Evolutionary conservation across 1,284 basidiomycete genomes (phyloP).

Genomic region (Trametes polyzona): DNA sequence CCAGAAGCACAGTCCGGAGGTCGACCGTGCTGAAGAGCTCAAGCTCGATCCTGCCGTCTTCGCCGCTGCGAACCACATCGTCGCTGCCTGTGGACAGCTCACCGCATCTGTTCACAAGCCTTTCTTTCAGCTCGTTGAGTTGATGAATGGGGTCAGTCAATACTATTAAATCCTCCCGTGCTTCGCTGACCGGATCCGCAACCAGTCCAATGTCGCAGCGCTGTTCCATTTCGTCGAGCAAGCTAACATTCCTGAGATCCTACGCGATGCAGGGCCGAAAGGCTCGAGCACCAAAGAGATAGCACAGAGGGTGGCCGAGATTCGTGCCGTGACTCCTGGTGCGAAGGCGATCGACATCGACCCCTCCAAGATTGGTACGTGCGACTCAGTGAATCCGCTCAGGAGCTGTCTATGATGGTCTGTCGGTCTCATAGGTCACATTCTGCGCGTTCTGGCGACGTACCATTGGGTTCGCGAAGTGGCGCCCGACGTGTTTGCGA

Average conservation of each 20-base stretch:
- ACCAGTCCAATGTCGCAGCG: slow-evolving; percentile 69
- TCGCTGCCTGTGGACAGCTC: slow-evolving; percentile 70
- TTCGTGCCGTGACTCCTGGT: neutral
- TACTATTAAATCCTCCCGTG: too few species aligned
- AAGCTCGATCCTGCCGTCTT: slow-evolving; percentile 58
- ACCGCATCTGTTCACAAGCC: slow-evolving; percentile 63
- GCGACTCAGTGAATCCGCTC: neutral
- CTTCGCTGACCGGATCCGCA: neutral
- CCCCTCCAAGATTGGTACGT: slow-evolving; percentile 4
- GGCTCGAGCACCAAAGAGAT: slow-evolving; percentile 64
- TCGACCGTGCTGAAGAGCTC: slow-evolving; percentile 47
- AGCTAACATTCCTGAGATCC: slow-evolving; percentile 66
- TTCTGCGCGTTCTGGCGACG: slow-evolving; percentile 69
- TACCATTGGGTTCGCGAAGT: slow-evolving; percentile 37
- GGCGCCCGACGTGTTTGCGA: neutral
- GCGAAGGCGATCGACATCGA: neutral
- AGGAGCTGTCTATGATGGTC: neutral
- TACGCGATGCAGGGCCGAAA: slow-evolving; percentile 58
- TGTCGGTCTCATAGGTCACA: slow-evolving; percentile 48
- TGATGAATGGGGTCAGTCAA: slow-evolving; percentile 59
- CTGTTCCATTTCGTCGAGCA: slow-evolving; percentile 70
- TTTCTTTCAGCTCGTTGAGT: slow-evolving; percentile 67
- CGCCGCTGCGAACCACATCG: slow-evolving; percentile 59
- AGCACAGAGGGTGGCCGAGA: slow-evolving; percentile 35
- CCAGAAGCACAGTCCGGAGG: slow-evolving; percentile 27